These are phyloP conservation scores for Orbilia quercus DNA, from an alignment of 2,329 filamentous ascomycete species.

Conservation along the genomic window DNA sequence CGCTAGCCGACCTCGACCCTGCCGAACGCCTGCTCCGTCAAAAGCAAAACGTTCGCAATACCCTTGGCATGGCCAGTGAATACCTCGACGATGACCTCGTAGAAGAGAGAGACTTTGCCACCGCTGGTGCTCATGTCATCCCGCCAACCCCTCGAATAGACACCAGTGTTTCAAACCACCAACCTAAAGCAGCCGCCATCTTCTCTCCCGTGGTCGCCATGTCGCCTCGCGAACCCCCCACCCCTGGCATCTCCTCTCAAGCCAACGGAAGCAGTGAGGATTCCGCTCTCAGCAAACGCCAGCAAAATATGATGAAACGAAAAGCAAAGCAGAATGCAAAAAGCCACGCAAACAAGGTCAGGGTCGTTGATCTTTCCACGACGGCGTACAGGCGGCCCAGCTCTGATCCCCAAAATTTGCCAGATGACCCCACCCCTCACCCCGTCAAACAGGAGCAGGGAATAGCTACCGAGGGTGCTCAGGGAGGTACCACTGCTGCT, in stretches of 20 bases:
- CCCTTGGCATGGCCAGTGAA: constrained; percentile 85
- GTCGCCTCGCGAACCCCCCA: constrained; percentile 66
- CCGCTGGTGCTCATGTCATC: constrained; percentile 62
- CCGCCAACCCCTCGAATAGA: constrained; percentile 66
- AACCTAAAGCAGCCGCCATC: constrained; percentile 64
- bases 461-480: constrained; percentile 69
- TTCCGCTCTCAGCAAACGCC: constrained; percentile 83
- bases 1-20: constrained; percentile 82
- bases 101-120: constrained; percentile 71
- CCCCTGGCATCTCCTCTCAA: constrained; percentile 62
- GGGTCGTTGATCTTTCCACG: constrained; percentile 83
- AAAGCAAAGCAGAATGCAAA: constrained; percentile 92
- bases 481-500: no score
- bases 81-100: constrained; percentile 86
- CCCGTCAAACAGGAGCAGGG: constrained; percentile 72
- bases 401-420: constrained; percentile 62
- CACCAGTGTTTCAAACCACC: constrained; percentile 65
- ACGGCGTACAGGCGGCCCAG: constrained; percentile 59
- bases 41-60: constrained; percentile 84
- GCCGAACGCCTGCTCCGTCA: constrained; percentile 83
- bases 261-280: constrained; percentile 68
- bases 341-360: constrained; percentile 87
- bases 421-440: constrained; percentile 67
- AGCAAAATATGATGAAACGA: constrained; percentile 92
- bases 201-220: constrained; percentile 64